A percentile compares a stretch with the other conserved stretches of the same genome.
phyloP scores from a whole-genome alignment of 2,329 filamentous ascomycete species.

The Lasiodiplodia hormozganensis region DNA sequence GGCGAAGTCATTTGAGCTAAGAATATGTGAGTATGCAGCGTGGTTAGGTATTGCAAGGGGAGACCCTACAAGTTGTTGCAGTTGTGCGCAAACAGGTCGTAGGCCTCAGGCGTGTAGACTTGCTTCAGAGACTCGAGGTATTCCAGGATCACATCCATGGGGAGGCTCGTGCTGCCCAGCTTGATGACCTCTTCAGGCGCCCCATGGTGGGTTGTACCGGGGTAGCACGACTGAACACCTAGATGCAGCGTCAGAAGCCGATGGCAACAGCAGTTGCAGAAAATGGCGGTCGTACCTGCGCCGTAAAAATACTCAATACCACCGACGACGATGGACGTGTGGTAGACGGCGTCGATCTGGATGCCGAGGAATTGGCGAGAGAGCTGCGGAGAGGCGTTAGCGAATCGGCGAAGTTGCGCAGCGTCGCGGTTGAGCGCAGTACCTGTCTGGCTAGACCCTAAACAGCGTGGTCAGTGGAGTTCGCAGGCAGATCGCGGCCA shows the following conservation, averaged over 20 bases:
- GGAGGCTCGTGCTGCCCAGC: conserved; percentile 79
- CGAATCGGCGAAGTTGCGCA: conserved; percentile 36
- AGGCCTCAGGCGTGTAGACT: conserved; percentile 85
- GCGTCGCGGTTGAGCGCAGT: conserved; percentile 24
- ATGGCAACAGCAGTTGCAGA: not conserved
- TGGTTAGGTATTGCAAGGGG: not conserved
- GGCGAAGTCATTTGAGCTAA: conserved; percentile 78
- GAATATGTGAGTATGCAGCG: not conserved
- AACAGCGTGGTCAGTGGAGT: conserved; percentile 21
- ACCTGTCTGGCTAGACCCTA: conserved; percentile 61
- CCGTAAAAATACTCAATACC: conserved; percentile 93
- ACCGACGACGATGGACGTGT: conserved; percentile 86
- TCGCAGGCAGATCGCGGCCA: conserved; percentile 14
- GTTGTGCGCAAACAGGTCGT: conserved; percentile 89
- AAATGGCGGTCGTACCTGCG: conserved; percentile 58
- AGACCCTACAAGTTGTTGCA: conserved; percentile 82
- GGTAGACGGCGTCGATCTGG: conserved; percentile 90
- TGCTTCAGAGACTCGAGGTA: conserved; percentile 84
- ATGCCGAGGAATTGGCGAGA: conserved; percentile 67
- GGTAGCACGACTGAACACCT: conserved; percentile 75
- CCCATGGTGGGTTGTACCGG: conserved; percentile 87
- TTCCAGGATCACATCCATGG: conserved; percentile 81
- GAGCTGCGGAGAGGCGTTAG: conserved; percentile 49
- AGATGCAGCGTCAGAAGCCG: not conserved
- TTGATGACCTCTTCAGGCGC: conserved; percentile 76